Evolutionary conservation across 2,329 filamentous ascomycete genomes (phyloP).

Genomic region (Nemania abortiva): DNA sequence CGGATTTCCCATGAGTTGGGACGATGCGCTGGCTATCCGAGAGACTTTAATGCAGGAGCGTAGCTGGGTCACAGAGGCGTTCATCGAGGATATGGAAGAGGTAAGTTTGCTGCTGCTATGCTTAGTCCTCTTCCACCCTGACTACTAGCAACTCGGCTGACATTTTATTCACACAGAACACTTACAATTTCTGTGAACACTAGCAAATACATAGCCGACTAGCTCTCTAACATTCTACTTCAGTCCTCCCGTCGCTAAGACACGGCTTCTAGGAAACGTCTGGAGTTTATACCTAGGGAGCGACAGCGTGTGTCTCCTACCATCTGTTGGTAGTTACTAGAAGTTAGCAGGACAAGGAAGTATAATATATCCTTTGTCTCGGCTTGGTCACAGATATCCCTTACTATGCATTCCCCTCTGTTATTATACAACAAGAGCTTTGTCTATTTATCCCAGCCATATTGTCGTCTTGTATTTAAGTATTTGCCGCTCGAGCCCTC

Average conservation of each 20-base stretch:
- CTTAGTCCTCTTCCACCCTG: background rate
- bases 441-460: background rate
- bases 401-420: background rate
- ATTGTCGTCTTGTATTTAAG: background rate
- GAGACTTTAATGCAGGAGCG: slow-evolving; percentile 46
- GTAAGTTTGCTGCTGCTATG: slow-evolving; percentile 19
- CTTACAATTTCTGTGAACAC: slow-evolving; percentile 28
- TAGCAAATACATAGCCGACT: background rate
- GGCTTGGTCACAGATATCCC: background rate
- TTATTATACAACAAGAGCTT: slow-evolving; percentile 1
- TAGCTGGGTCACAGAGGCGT: slow-evolving; percentile 6
- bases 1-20: slow-evolving; percentile 45
- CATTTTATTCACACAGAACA: background rate
- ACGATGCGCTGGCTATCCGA: slow-evolving; percentile 41
- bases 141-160: slow-evolving; percentile 1
- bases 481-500: background rate
- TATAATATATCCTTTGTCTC: background rate
- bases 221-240: no score
- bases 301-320: background rate
- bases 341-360: background rate
- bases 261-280: background rate
- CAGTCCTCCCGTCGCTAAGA: background rate
- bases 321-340: background rate
- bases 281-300: background rate
- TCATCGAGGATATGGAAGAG: slow-evolving; percentile 5